Conservation (phyloP, 176 grass and related monocot species). For the Raddia distichophylla region DNA sequence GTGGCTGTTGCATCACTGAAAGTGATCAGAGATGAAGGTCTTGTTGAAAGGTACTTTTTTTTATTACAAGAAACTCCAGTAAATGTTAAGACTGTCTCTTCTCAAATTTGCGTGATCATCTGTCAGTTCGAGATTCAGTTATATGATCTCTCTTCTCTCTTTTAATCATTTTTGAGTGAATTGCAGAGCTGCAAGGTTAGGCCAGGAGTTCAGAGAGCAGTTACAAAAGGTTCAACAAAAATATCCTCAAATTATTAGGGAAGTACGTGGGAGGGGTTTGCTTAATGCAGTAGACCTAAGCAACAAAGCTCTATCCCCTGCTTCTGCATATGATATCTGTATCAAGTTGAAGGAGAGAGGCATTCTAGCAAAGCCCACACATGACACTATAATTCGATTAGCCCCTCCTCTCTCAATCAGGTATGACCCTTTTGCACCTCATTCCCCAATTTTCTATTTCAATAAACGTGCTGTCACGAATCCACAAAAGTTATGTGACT, state of each 20-base stretch:
- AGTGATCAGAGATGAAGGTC: conserved; percentile 82
- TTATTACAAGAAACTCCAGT: conserved; percentile 8
- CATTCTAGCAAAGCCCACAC: conserved; percentile 93
- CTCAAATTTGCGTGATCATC: not conserved
- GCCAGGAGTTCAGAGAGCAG: conserved; percentile 74
- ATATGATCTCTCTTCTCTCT: conserved; percentile 17
- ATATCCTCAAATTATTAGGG: conserved; percentile 82
- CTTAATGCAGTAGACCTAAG: conserved; percentile 91
- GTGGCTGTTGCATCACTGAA: conserved; percentile 88
- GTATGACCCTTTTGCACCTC: conserved; percentile 35
- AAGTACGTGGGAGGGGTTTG: conserved; percentile 84
- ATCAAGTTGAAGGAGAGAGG: conserved; percentile 96
- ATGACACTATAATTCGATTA: conserved; percentile 87
- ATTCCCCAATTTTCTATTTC: not conserved
- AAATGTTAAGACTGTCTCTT: not conserved
- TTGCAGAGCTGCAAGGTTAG: conserved; percentile 68
- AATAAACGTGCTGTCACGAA: too few relatives aligned
- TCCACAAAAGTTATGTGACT: too few relatives aligned
- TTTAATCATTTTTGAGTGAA: conserved; percentile 21
- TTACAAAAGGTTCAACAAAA: conserved; percentile 61
- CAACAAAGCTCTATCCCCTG: conserved; percentile 61
- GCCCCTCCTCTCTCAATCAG: conserved; percentile 84
- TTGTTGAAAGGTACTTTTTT: conserved; percentile 72
- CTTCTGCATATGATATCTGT: conserved; percentile 91
- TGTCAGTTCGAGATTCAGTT: not conserved